Conservation (phyloP, 2,329 filamentous ascomycete genomes). For the Ustilaginoidea virens region DNA sequence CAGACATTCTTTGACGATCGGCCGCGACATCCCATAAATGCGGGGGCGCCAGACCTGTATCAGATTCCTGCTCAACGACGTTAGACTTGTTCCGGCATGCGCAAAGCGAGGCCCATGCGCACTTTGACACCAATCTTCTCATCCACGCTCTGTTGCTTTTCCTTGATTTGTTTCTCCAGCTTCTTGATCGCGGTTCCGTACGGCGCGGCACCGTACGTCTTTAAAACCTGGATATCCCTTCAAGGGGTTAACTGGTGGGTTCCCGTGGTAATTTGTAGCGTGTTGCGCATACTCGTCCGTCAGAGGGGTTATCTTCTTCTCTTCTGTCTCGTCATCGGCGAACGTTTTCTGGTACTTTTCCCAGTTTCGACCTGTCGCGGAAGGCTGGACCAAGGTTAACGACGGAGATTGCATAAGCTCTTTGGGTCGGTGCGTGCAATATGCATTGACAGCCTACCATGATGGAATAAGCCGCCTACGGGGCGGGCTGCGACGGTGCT, state of each 20-base stretch:
- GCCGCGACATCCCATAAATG: slow-evolving; percentile 98
- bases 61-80: slow-evolving; percentile 61
- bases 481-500: no score
- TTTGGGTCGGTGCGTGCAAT: no score
- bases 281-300: slow-evolving; percentile 71
- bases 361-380: slow-evolving; percentile 86
- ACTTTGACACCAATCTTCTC: slow-evolving; percentile 92
- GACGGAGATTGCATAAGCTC: no score
- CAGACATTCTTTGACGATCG: slow-evolving; percentile 94
- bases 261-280: not conserved
- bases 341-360: slow-evolving; percentile 98
- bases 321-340: slow-evolving; percentile 89
- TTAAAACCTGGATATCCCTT: slow-evolving; percentile 97
- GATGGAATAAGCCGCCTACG: not conserved
- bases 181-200: slow-evolving; percentile 91
- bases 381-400: slow-evolving; percentile 52
- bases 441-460: slow-evolving; percentile 5
- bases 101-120: slow-evolving; percentile 7
- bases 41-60: slow-evolving; percentile 92
- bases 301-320: slow-evolving; percentile 98
- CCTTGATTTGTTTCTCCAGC: slow-evolving; percentile 98
- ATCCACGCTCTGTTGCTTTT: slow-evolving; percentile 94
- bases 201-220: slow-evolving; percentile 94
- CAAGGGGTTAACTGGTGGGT: slow-evolving; percentile 11
- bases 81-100: slow-evolving; percentile 7